Percentiles rank a stretch among this genome's conserved stretches.
Conservation (phyloP, 176 grass and related monocot genomes). For the Themeda triandra region DNA sequence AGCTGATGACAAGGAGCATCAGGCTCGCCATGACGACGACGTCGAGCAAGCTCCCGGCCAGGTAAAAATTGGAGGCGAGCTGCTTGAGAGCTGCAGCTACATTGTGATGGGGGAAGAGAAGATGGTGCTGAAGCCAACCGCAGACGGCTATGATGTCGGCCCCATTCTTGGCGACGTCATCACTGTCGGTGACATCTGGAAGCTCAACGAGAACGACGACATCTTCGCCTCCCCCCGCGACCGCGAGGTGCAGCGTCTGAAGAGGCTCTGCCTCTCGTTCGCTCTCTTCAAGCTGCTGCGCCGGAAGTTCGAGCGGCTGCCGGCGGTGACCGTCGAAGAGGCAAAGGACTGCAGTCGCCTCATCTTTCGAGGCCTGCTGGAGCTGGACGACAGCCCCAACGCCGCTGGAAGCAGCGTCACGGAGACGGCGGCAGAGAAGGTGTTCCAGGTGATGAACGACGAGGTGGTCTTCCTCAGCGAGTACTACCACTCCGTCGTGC, state of each 20-base stretch:
- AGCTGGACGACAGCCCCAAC: not conserved
- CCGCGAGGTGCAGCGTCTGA: not conserved
- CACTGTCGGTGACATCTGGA: not conserved
- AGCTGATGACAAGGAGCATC: not conserved
- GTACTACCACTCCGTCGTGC: constrained; percentile 16
- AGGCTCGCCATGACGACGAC: not conserved
- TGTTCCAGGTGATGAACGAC: constrained; percentile 16
- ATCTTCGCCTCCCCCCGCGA: not conserved
- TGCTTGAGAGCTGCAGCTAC: not conserved
- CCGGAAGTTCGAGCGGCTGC: not conserved
- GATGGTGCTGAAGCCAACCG: not conserved
- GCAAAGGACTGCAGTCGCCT: not conserved
- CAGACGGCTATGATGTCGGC: not conserved
- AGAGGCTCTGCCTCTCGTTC: constrained; percentile 10
- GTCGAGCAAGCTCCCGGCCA: not conserved
- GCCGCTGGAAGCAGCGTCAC: not conserved
- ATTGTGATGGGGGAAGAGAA: not conserved
- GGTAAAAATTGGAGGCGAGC: not conserved
- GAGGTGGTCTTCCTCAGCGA: constrained; percentile 14
- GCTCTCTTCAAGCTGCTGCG: constrained; percentile 16
- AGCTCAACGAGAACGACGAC: not conserved
- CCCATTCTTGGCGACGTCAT: not conserved
- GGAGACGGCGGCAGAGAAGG: not conserved
- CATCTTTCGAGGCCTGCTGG: not conserved
- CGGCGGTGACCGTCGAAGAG: not conserved